phyloP scores from a whole-genome alignment of 2,329 filamentous ascomycete genomes.

The Coniella vitis region DNA sequence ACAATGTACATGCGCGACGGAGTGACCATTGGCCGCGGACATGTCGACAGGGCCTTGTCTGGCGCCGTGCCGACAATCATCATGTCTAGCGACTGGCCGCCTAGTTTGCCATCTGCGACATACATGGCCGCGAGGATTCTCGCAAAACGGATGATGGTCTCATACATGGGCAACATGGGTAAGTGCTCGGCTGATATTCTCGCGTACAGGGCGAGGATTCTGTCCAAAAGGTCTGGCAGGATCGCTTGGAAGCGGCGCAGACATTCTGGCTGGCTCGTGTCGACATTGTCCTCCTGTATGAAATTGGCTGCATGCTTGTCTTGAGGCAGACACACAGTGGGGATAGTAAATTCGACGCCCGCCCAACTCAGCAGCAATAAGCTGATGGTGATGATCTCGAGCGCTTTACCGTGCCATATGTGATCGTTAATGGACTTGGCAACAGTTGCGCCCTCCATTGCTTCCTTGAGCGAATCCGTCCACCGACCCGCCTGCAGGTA shows the following conservation, averaged over 20 bases:
- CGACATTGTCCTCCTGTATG: constrained; percentile 31
- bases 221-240: constrained; percentile 68
- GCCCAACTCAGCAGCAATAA: constrained; percentile 80
- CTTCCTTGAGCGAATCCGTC: constrained; percentile 78
- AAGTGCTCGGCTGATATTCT: constrained; percentile 64
- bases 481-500: constrained; percentile 87
- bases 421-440: constrained; percentile 80
- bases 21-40: constrained; percentile 47
- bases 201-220: constrained; percentile 67
- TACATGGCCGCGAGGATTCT: constrained; percentile 64
- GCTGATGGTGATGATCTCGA: constrained; percentile 80
- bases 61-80: constrained; percentile 57
- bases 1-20: constrained; percentile 59
- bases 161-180: constrained; percentile 63
- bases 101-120: constrained; percentile 55
- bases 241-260: constrained; percentile 49
- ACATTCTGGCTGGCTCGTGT: constrained; percentile 43
- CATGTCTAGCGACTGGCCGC: constrained; percentile 53
- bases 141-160: constrained; percentile 66
- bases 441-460: constrained; percentile 70
- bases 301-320: constrained; percentile 33
- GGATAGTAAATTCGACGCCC: constrained; percentile 75
- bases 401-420: constrained; percentile 93
- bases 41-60: constrained; percentile 41
- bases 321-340: constrained; percentile 45